Conservation (phyloP, 2,329 filamentous ascomycete species). For the Aspergillus thermomutatus region DNA sequence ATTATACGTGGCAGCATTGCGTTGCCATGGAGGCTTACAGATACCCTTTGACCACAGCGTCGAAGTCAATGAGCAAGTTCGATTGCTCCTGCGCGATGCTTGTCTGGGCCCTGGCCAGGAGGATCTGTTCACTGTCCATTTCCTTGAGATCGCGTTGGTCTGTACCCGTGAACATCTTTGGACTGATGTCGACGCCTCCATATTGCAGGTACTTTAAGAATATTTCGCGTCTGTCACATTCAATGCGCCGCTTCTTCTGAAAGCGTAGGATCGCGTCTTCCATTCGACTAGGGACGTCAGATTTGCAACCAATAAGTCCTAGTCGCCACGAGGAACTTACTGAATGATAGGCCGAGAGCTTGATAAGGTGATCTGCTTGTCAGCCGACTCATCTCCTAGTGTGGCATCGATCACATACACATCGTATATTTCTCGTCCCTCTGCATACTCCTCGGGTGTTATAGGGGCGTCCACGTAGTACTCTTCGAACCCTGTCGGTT, state of each 20-base stretch:
- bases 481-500: conserved; percentile 71
- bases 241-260: conserved; percentile 70
- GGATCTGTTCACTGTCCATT: conserved; percentile 62
- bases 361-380: conserved; percentile 13
- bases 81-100: conserved; percentile 50
- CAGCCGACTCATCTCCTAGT: background rate
- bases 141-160: conserved; percentile 60
- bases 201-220: conserved; percentile 80
- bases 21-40: conserved; percentile 52
- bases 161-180: conserved; percentile 61
- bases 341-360: conserved; percentile 51
- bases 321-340: conserved; percentile 41
- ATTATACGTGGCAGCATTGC: background rate
- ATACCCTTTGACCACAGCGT: conserved; percentile 72
- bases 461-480: conserved; percentile 77
- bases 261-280: conserved; percentile 82
- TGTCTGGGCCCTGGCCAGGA: conserved; percentile 56
- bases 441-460: conserved; percentile 63
- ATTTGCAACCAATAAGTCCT: background rate
- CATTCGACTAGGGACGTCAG: conserved; percentile 60
- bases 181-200: conserved; percentile 69
- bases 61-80: conserved; percentile 79
- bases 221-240: conserved; percentile 57
- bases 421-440: conserved; percentile 68
- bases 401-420: conserved; percentile 44